Percentiles rank a stretch among this genome's conserved stretches.
These are phyloP conservation scores for Cucurbita argyrosperma DNA, from an alignment of 306 rosid species.

Conservation along the genomic window DNA sequence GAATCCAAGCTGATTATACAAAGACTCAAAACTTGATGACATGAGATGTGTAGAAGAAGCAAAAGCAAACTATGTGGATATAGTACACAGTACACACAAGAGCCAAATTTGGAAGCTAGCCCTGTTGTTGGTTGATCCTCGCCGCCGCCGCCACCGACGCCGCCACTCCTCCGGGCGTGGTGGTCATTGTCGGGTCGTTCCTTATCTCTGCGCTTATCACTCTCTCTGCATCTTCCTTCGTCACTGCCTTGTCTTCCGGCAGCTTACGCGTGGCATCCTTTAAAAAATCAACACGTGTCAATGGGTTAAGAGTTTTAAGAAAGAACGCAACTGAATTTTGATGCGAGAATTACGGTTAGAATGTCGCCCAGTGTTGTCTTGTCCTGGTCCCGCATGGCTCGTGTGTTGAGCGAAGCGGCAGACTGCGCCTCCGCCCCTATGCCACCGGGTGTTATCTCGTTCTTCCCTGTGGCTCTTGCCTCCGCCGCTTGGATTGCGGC, in stretches of 20 bases:
- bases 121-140: slow-evolving; percentile 37
- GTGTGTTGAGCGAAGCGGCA: slow-evolving; percentile 26
- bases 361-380: slow-evolving; percentile 29
- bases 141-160: slow-evolving; percentile 38
- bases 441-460: slow-evolving; percentile 11
- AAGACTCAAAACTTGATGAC: no score
- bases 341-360: slow-evolving; percentile 6
- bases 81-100: not conserved
- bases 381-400: not conserved
- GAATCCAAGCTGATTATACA: no score
- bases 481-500: slow-evolving; percentile 39
- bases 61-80: not conserved
- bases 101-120: not conserved
- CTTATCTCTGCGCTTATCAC: slow-evolving; percentile 52
- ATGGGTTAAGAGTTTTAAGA: not conserved
- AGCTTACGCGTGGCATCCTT: slow-evolving; percentile 30
- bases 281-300: not conserved
- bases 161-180: slow-evolving; percentile 56
- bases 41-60: no score
- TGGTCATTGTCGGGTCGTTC: slow-evolving; percentile 33
- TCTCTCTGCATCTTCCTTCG: slow-evolving; percentile 48
- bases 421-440: slow-evolving; percentile 32
- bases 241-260: slow-evolving; percentile 30
- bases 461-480: slow-evolving; percentile 24
- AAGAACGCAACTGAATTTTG: not conserved